Evolutionary conservation across 1,284 basidiomycete species (phyloP), one percentile per base, ranked within the genome.

Genomic region (Tausonia pullulans): DNA sequence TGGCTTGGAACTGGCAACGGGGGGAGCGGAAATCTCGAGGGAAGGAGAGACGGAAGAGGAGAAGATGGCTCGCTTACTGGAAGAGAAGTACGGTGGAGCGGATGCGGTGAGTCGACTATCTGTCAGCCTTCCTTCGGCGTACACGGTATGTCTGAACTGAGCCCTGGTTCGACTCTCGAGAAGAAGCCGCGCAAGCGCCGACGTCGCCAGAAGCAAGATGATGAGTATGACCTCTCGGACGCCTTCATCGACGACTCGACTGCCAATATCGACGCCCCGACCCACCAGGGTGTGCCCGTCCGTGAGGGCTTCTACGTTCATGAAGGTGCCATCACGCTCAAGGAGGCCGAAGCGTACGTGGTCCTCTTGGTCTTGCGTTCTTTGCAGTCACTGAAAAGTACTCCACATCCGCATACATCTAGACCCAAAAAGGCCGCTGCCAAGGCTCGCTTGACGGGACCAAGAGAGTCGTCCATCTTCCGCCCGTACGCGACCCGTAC

Each of bases 251-350:
- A 66, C 48, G 65, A 66, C 45, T 66, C 65, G 40, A 63, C 56
- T 39, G 52, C 53, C 13, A 49, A 27, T 3, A 56, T 66, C 52
- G 65, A 66, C 54, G 57, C 44, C 10, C 65, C 65, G 5, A 53
- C 62, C 43, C 63, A 50, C 54, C 44, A 56, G 14, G 65, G 61
- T 11, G 57, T 66, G 13, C 61, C 65, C 4, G 45, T 27, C 3
- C 48, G 58, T 48, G 55, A 54, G 39, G 62, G 67, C 14, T 63
- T 63, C 57, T 65, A 39, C 4, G 58, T 55, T 2, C 48, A 9
- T 40, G 58, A 64, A 68, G 73, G 72, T 48, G 58, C 57, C 4
- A 71, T 71, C 64, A 61, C 65, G 16, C 68, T 70, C 60, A 72
- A 71, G 63, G 70, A 68, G 64, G 11, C 41, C 2, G 65, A 66